A percentile compares a stretch with the other conserved stretches of the same genome.
phyloP scores from a whole-genome alignment of 1,284 basidiomycete genomes.

The Serendipita sp. region DNA sequence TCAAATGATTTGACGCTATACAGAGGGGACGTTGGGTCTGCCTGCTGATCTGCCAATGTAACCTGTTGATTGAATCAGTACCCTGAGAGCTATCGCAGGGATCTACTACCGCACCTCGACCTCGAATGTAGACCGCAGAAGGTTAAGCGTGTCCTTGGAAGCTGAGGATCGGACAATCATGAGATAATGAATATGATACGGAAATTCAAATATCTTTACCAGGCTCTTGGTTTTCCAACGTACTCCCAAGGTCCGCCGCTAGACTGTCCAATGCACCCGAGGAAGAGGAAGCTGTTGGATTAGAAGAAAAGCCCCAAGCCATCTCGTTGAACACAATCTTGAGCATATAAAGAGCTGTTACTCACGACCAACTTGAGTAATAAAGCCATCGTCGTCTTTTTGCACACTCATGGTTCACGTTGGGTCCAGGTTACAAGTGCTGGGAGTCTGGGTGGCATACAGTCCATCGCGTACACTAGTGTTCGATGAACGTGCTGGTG shows the following conservation, averaged over 20 bases:
- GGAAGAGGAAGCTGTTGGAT: neutral
- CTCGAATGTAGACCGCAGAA: slow-evolving; percentile 16
- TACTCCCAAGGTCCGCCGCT: neutral
- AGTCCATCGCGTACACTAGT: too few relatives aligned
- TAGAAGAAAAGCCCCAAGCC: neutral
- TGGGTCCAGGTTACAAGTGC: too few relatives aligned
- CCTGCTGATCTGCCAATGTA: slow-evolving; percentile 93
- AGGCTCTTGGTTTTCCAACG: neutral
- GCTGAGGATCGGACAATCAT: neutral
- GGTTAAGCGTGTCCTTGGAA: neutral
- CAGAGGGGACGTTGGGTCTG: slow-evolving; percentile 88
- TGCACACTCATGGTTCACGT: neutral
- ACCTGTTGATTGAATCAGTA: slow-evolving; percentile 41
- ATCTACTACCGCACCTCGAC: slow-evolving; percentile 13
- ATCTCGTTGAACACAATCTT: too few relatives aligned
- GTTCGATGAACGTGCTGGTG: too few relatives aligned
- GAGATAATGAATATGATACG: too few relatives aligned
- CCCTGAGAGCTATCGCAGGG: neutral
- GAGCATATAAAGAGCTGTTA: too few relatives aligned
- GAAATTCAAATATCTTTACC: neutral
- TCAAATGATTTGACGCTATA: slow-evolving; percentile 93
- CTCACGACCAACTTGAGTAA: neutral
- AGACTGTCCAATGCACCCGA: neutral
- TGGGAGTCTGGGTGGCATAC: too few relatives aligned
- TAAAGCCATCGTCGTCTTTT: neutral